Evolutionary conservation across 805 yeast species (phyloP).

Genomic region (Candida krabiensis): DNA sequence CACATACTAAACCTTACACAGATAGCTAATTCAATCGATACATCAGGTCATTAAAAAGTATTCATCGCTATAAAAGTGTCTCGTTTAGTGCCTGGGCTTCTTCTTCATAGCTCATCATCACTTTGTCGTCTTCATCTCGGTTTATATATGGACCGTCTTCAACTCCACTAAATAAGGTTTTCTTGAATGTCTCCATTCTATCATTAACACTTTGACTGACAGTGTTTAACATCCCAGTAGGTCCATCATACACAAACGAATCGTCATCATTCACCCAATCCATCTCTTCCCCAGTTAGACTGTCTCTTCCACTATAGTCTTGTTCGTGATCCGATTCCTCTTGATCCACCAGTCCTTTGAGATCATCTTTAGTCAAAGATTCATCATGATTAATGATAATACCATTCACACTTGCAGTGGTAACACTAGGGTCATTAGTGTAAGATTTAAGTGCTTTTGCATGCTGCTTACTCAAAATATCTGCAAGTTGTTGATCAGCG

Average conservation of each 20-base stretch:
- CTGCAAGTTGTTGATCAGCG: conserved; percentile 22
- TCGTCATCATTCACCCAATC: conserved; percentile 55
- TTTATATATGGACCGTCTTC: background rate
- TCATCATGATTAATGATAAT: conserved; percentile 10
- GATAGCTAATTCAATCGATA: too few species aligned
- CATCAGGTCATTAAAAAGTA: too few species aligned
- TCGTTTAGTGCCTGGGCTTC: background rate
- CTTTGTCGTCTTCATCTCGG: background rate
- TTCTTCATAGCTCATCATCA: conserved; percentile 1
- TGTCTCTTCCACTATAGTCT: conserved; percentile 3
- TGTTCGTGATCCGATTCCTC: conserved; percentile 16
- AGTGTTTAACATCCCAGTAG: conserved; percentile 68
- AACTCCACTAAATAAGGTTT: conserved; percentile 18
- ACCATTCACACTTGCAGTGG: conserved; percentile 11
- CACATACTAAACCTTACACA: too few species aligned
- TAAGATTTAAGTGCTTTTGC: conserved; percentile 38
- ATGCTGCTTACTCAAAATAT: conserved; percentile 33
- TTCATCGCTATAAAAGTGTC: background rate
- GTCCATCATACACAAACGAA: conserved; percentile 53
- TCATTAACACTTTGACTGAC: conserved; percentile 48
- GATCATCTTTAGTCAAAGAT: background rate
- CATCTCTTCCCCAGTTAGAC: conserved; percentile 25
- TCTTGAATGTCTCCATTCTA: conserved; percentile 24
- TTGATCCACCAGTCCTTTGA: conserved; percentile 6
- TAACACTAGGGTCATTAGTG: conserved; percentile 27